A percentile compares a stretch with the other conserved stretches of the same genome.
phyloP scores from a whole-genome alignment of 176 grass and related monocot genomes.

The Oryza rufipogon region DNA sequence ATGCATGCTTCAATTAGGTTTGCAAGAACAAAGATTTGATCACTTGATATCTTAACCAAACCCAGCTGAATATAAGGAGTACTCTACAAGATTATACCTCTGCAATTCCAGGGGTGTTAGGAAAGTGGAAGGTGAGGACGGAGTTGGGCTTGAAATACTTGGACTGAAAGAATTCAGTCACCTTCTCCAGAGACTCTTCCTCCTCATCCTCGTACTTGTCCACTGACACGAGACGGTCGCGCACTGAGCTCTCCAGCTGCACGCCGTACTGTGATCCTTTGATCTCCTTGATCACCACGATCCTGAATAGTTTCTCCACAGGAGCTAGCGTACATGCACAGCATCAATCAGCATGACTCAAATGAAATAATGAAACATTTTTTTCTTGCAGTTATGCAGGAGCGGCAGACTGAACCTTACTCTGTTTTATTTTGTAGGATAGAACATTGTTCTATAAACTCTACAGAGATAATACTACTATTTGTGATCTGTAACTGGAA shows the following conservation, averaged over 20 bases:
- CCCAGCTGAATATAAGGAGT: no score
- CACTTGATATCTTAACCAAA: neutral
- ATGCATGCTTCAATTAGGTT: neutral
- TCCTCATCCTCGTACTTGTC: slow-evolving; percentile 79
- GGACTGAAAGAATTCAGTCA: slow-evolving; percentile 69
- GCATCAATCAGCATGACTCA: neutral
- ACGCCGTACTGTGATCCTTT: slow-evolving; percentile 91
- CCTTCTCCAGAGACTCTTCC: slow-evolving; percentile 75
- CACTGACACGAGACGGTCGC: slow-evolving; percentile 59
- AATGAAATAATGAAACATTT: neutral
- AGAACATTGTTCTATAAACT: neutral
- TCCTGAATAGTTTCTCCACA: slow-evolving; percentile 66
- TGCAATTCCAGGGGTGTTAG: neutral
- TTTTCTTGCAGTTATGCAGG: no score
- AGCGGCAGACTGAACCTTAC: no score
- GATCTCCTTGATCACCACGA: slow-evolving; percentile 95
- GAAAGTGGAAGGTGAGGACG: slow-evolving; percentile 68
- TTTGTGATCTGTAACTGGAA: no score
- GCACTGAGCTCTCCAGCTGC: slow-evolving; percentile 80
- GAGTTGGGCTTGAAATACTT: slow-evolving; percentile 76
- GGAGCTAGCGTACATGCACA: slow-evolving; percentile 43
- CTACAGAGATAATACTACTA: neutral
- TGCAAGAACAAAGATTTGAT: neutral
- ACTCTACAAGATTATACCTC: slow-evolving; percentile 16
- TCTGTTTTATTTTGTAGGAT: neutral